Evolutionary conservation across 1,139 yeast genomes (phyloP), one percentile per base, ranked within the genome.

Genomic region (Kodamaea arcana): DNA sequence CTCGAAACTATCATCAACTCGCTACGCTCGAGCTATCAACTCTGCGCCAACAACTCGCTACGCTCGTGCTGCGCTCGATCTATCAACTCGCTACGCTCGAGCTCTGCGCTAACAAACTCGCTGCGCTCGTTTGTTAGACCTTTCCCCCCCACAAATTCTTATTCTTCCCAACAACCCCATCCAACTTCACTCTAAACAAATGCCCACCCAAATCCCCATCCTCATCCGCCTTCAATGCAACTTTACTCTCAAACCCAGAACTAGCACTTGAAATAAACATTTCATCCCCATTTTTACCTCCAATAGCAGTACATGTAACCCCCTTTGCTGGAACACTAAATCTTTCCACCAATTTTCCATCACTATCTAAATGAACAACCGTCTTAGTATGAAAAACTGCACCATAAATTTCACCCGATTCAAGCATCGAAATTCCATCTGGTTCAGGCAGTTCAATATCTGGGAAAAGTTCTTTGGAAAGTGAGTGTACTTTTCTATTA

Each of bases 401-500:
- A 2, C 80, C 63, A 62, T 76, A 85, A 25, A 90, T 55, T 37
- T 77, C 69, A n/a, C 81, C 84, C 31, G 75, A 69, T 8, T 60
- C 58, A 33, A 85, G 78, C 43, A 83, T 62, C 15, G 80, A 69
- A 46, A 84, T 68, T 24, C 97, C 97, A 56, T 90, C 97, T 0
- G 97, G 95, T 50, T 78, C 92, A 2, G 82, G 69, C 21, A 40
- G 60, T 43, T 33, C 50, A 39, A 54, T 43, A 1, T 51, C 58
- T 7, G 59, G 54, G 35, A 59, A 59, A 2, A 60, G 43, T 12
- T 63, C 60, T 27, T 57, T 58, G 23, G 72, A 49, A 28, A 72
- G 60, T 30, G 80, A 60, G 44, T 70, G 72, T 15, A 58, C 52
- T 13, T 53, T 40, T 36, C 72, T 69, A 50, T 78, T 71, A 24